Evolutionary conservation across 148 eudicot species (phyloP), one percentile per base, ranked within the genome.

Genomic region (Nepenthes mirabilis): DNA sequence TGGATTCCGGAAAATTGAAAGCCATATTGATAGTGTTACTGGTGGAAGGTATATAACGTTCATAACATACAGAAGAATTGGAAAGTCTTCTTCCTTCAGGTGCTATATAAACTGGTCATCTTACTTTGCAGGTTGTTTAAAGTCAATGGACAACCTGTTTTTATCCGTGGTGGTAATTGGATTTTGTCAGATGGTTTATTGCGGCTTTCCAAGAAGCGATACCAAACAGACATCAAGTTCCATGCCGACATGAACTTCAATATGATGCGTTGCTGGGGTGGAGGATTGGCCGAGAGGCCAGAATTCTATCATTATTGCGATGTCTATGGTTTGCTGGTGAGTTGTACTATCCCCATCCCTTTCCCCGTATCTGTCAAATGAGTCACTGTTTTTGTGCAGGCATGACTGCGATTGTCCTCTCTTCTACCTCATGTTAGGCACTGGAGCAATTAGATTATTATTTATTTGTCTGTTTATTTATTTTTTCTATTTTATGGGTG

Each of bases 101-200:
- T 13, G 36, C 58, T 56, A n/a, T 34, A 45, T 55, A 2, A 55
- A 6, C 12, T 2, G 11, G 32, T 36, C 34, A 36, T 11, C 53
- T 10, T 63, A 8, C 58, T 71, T 64, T 56, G 54, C 79, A 94
- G 99, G 82, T 62, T 94, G 70, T 94, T 94, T 75, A 94, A 86
- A 78, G 91, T 94, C 65, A 94, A 94, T 54, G 99, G 95, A 36
- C 72, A 94, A 72, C 95, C 90, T 11, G 53, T 94, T 64, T 94
- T 94, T 60, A 94, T 94, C 76, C 99, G 97, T 56, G 97, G 99
- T 57, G 99, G 99, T 59, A 94, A 94, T 59, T 89, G 99, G 99
- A 94, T 89, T 65, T 68, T 86, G 69, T 94, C 99, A 57, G 99
- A 94, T 89, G 99, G 97, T 68, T 70, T 94, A 62, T 69, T 94